phyloP scores from a whole-genome alignment of 78 protist species.

The Dictyostelium citrinum region DNA sequence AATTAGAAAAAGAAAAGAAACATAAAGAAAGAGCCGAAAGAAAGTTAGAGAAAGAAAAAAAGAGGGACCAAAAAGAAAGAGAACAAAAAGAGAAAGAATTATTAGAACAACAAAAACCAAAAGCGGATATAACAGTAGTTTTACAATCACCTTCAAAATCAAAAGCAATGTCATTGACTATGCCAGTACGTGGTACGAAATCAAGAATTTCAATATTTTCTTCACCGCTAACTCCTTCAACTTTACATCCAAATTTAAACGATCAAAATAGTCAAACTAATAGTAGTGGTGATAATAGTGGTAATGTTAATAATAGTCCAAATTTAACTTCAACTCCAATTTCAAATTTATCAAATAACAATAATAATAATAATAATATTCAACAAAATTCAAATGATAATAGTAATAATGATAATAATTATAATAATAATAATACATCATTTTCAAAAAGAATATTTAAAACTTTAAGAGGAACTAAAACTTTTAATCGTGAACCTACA shows the following conservation, averaged over 20 bases:
- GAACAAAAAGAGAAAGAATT: slow-evolving; percentile 7
- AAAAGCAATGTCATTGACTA: slow-evolving; percentile 25
- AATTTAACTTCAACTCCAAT: background rate
- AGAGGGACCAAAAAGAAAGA: slow-evolving; percentile 12
- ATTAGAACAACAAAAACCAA: background rate
- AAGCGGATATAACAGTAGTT: slow-evolving; percentile 45
- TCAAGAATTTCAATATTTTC: slow-evolving; percentile 60
- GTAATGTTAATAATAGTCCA: background rate
- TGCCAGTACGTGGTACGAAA: slow-evolving; percentile 45
- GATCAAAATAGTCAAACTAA: background rate
- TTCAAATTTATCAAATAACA: background rate
- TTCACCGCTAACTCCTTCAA: background rate
- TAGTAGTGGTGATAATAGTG: background rate
- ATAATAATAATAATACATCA: background rate
- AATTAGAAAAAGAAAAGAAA: slow-evolving; percentile 22
- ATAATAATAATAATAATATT: background rate
- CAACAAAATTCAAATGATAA: background rate
- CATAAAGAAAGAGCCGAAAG: slow-evolving; percentile 12
- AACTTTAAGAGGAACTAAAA: background rate
- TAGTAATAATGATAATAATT: background rate
- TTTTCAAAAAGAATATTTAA: slow-evolving; percentile 13
- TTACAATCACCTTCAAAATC: slow-evolving; percentile 16
- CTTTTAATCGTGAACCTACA: background rate
- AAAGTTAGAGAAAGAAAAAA: slow-evolving; percentile 3
- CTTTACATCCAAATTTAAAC: background rate